These are phyloP conservation scores for Lanzia echinophila DNA, from an alignment of 2,329 filamentous ascomycete genomes.

Conservation along the genomic window DNA sequence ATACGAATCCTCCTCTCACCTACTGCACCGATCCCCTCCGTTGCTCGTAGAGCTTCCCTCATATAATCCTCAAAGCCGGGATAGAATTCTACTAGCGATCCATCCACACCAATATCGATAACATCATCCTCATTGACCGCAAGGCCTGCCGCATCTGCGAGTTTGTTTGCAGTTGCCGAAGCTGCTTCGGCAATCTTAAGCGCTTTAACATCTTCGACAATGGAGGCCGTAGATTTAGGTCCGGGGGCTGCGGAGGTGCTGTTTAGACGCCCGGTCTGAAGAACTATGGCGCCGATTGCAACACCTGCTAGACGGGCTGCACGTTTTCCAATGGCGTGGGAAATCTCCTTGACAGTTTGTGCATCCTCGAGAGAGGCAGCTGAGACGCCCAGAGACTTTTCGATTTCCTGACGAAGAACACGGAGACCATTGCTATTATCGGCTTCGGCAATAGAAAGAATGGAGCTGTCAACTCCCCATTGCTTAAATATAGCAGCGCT, in stretches of 20 bases:
- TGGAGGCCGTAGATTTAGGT: slow-evolving; percentile 21
- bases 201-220: slow-evolving; percentile 24
- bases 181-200: slow-evolving; percentile 22
- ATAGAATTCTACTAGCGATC: slow-evolving; percentile 91
- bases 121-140: slow-evolving; percentile 50
- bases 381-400: slow-evolving; percentile 68
- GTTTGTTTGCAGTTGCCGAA: slow-evolving; percentile 22
- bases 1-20: slow-evolving; percentile 86
- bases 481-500: slow-evolving; percentile 64
- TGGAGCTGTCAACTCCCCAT: slow-evolving; percentile 87
- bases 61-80: slow-evolving; percentile 87
- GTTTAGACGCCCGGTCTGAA: slow-evolving; percentile 70
- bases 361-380: slow-evolving; percentile 78
- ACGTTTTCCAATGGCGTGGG: slow-evolving; percentile 77
- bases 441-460: slow-evolving; percentile 79
- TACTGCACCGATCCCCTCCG: slow-evolving; percentile 68
- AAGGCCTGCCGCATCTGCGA: slow-evolving; percentile 22
- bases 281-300: slow-evolving; percentile 75
- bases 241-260: slow-evolving; percentile 9
- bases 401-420: slow-evolving; percentile 69
- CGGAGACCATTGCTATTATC: slow-evolving; percentile 68
- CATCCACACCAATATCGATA: slow-evolving; percentile 87
- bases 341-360: slow-evolving; percentile 76
- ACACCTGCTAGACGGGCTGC: slow-evolving; percentile 84
- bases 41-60: slow-evolving; percentile 68